Evolutionary conservation across 2,329 filamentous ascomycete species (phyloP).

Genomic region (Sclerotinia sclerotiorum): DNA sequence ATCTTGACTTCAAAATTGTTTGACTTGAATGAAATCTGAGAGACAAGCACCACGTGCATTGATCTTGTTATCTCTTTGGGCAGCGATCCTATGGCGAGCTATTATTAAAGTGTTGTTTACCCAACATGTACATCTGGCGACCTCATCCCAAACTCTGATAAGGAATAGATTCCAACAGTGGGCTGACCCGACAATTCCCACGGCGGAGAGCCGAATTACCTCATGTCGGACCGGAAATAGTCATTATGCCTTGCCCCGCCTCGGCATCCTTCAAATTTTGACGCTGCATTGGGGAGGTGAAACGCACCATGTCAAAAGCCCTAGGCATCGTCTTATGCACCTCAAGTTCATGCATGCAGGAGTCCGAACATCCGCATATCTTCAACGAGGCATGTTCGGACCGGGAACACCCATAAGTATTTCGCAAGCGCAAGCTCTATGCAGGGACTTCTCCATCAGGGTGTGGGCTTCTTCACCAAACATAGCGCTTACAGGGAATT

Average conservation of each 20-base stretch:
- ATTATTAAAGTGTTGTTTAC: neutral
- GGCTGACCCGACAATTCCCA: neutral
- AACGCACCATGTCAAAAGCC: neutral
- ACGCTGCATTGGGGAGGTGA: neutral
- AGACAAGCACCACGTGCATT: neutral
- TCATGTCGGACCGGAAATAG: neutral
- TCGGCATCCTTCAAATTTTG: conserved; percentile 6
- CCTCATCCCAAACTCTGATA: neutral
- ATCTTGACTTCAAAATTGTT: neutral
- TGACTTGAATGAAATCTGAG: neutral
- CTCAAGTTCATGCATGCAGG: conserved; percentile 5
- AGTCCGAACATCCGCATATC: neutral
- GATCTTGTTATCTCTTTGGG: neutral
- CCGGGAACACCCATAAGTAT: conserved; percentile 6
- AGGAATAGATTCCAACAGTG: neutral
- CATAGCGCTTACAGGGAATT: neutral
- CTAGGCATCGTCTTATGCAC: neutral
- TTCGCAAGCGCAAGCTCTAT: neutral
- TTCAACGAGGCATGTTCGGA: neutral
- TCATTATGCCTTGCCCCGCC: neutral
- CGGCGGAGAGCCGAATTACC: neutral
- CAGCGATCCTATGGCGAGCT: neutral
- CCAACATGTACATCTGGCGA: neutral
- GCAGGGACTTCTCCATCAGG: neutral
- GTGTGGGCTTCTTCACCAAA: neutral